These are phyloP conservation scores for Vaccinium vitisidaea DNA, from an alignment of 148 eudicot genomes.

Conservation along the genomic window DNA sequence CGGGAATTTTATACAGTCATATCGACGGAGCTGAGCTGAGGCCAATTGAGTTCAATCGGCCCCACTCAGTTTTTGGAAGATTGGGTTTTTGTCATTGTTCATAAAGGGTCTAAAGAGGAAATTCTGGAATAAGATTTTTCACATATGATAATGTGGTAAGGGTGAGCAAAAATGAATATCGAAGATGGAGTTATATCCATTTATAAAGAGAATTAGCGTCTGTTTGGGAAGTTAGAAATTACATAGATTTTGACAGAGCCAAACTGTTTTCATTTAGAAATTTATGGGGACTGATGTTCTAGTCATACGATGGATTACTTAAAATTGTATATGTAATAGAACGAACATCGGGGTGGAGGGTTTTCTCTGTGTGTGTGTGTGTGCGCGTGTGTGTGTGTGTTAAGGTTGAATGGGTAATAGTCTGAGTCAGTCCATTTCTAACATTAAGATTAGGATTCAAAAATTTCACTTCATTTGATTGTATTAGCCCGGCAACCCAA, in stretches of 20 bases:
- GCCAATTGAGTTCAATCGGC: neutral
- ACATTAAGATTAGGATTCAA: neutral
- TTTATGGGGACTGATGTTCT: no score
- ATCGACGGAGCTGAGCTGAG: neutral
- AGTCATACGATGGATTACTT: no score
- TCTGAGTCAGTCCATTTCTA: neutral
- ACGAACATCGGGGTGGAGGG: no score
- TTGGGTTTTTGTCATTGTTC: neutral
- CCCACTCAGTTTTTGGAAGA: neutral
- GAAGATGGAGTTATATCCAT: no score
- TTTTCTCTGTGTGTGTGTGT: no score
- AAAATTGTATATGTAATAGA: no score
- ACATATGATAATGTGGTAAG: neutral
- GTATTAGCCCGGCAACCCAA: neutral
- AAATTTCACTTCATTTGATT: neutral
- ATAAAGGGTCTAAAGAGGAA: neutral
- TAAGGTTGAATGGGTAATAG: neutral
- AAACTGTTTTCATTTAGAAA: no score
- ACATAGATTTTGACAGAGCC: no score
- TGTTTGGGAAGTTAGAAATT: no score
- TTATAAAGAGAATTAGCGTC: no score
- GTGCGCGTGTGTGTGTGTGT: no score
- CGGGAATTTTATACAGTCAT: neutral
- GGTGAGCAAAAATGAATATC: no score
- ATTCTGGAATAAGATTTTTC: neutral